Percentiles rank a stretch among this genome's conserved stretches.
phyloP scores from a whole-genome alignment of 2,329 filamentous ascomycete genomes.

The Colletotrichum sp. region DNA sequence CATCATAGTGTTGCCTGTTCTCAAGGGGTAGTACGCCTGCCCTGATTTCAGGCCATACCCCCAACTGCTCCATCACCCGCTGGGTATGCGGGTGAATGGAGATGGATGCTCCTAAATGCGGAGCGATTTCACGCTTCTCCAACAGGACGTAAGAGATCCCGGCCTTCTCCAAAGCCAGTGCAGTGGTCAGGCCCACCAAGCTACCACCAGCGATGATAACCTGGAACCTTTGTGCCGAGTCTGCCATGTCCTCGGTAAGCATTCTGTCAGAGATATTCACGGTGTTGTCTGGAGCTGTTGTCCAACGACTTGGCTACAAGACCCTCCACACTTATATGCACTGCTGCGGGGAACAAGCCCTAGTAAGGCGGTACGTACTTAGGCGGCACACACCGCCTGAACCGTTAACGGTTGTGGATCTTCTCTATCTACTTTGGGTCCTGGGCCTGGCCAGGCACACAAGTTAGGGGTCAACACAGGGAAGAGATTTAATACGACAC shows the following conservation, averaged over 20 bases:
- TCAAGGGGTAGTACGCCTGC: neutral
- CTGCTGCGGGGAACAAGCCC: neutral
- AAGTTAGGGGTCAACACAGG: neutral
- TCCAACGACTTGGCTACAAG: neutral
- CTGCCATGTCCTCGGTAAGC: neutral
- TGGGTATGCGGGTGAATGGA: neutral
- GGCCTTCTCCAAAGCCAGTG: neutral
- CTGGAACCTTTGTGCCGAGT: neutral
- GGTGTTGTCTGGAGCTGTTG: neutral
- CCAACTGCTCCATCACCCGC: neutral
- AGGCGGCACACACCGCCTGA: neutral
- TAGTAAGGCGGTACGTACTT: neutral
- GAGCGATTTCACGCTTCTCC: neutral
- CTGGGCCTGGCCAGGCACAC: neutral
- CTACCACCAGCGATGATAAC: neutral
- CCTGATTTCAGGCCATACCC: neutral
- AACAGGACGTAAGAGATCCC: neutral
- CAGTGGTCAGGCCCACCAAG: neutral
- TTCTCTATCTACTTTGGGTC: neutral
- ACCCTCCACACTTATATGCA: neutral
- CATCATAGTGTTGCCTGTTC: neutral
- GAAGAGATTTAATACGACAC: neutral
- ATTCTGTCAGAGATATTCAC: neutral
- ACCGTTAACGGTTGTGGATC: neutral
- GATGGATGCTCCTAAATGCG: neutral